phyloP scores from a whole-genome alignment of 768 basidiomycete genomes.

The Trametes maxima region DNA sequence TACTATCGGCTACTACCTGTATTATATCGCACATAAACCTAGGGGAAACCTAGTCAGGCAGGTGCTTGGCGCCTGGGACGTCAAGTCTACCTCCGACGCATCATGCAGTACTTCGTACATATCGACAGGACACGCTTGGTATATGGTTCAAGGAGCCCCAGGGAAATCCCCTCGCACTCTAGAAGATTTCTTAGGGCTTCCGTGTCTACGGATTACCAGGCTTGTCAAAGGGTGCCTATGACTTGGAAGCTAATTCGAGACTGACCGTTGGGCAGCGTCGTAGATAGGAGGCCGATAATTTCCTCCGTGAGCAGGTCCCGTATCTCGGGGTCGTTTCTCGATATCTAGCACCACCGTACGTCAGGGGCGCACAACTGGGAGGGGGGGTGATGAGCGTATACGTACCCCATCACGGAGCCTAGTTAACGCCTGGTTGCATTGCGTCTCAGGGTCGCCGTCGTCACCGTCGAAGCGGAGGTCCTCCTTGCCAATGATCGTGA shows the following conservation, averaged over 20 bases:
- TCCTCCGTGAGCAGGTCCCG: neutral
- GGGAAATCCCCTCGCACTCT: neutral
- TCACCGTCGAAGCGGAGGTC: neutral
- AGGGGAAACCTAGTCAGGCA: neutral
- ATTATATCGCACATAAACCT: neutral
- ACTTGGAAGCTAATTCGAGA: neutral
- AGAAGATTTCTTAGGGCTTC: slow-evolving; percentile 3
- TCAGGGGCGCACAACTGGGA: neutral
- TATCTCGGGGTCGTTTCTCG: neutral
- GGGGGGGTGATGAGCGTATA: too few species aligned
- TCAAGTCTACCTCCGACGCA: neutral
- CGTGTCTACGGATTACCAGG: neutral
- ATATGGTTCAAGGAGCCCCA: neutral
- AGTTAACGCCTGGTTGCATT: slow-evolving; percentile 16
- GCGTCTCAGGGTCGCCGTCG: neutral
- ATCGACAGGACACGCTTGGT: neutral
- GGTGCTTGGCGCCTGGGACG: neutral
- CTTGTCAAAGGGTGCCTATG: neutral
- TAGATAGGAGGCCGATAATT: neutral
- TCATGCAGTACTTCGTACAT: slow-evolving; percentile 12
- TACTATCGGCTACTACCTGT: neutral
- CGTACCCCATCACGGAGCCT: slow-evolving; percentile 21
- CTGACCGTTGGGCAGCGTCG: slow-evolving; percentile 13
- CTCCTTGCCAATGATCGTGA: slow-evolving; percentile 5
- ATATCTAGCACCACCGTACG: neutral